A percentile compares a stretch with the other conserved stretches of the same genome.
Evolutionary conservation across 306 rosid genomes (phyloP).

Genomic region (Senna tora): DNA sequence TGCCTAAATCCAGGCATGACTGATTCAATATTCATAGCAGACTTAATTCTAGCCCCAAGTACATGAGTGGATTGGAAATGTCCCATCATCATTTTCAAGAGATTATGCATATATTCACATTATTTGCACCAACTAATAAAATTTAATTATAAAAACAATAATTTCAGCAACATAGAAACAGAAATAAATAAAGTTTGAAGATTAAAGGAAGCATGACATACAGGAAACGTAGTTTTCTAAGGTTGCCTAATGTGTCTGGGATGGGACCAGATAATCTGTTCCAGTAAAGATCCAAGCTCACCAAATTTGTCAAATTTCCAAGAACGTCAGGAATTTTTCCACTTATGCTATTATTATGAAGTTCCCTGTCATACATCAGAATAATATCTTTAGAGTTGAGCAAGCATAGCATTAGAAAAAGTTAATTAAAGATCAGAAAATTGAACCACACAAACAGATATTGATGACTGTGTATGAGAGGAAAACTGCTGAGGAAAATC

Average conservation of each 20-base stretch:
- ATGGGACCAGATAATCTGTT: slow-evolving; percentile 13
- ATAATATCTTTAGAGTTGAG: not conserved
- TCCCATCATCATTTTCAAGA: not conserved
- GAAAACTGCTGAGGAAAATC: not conserved
- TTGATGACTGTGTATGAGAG: not conserved
- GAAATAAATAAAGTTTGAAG: not conserved
- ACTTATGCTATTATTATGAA: not conserved
- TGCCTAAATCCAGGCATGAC: not conserved
- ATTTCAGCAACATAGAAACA: not conserved
- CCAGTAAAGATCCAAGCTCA: slow-evolving; percentile 11
- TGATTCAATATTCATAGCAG: not conserved
- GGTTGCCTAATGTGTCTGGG: slow-evolving; percentile 2
- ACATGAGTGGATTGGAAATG: not conserved
- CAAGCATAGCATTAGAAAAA: not conserved
- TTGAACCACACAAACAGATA: not conserved
- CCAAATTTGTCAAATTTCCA: slow-evolving; percentile 14
- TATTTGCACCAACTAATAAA: too few relatives aligned
- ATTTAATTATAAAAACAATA: not conserved
- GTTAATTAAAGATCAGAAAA: not conserved
- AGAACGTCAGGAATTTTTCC: not conserved
- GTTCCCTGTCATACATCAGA: not conserved
- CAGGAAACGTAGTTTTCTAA: not conserved
- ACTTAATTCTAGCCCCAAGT: not conserved
- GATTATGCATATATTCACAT: not conserved
- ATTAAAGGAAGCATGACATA: slow-evolving; percentile 2